phyloP scores from a whole-genome alignment of 257 asterid genomes.

The Solanum lignicaule region DNA sequence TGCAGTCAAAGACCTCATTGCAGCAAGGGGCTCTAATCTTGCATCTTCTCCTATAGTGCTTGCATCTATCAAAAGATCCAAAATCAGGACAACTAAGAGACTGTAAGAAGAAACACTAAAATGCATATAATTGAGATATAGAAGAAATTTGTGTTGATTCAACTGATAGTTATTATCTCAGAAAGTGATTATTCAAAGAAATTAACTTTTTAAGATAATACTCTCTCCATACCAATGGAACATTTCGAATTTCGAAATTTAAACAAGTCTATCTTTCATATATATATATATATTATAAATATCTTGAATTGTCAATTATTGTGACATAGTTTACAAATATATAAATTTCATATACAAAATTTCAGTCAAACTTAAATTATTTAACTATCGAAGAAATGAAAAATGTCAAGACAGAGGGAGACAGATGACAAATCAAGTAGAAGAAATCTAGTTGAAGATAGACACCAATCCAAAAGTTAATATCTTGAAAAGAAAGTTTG shows the following conservation, averaged over 20 bases:
- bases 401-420: too few species aligned
- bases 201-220: not conserved
- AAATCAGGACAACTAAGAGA: not conserved
- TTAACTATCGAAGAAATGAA: too few species aligned
- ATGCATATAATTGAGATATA: not conserved
- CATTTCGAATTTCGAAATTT: too few species aligned
- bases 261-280: too few species aligned
- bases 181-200: too few species aligned
- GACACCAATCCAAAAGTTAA: not conserved
- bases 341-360: too few species aligned
- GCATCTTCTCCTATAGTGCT: constrained; percentile 47
- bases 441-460: not conserved
- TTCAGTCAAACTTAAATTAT: accelerated
- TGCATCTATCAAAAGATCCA: constrained; percentile 13
- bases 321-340: too few species aligned
- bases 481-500: not conserved
- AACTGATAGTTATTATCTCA: too few species aligned
- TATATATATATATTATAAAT: too few species aligned
- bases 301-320: too few species aligned
- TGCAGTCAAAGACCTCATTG: constrained; percentile 33
- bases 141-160: not conserved
- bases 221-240: too few species aligned
- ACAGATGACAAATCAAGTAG: too few species aligned
- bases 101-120: not conserved
- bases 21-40: constrained; percentile 37